Evolutionary conservation across 2,329 filamentous ascomycete genomes (phyloP).

Genomic region (Metarhizium guizhouense): DNA sequence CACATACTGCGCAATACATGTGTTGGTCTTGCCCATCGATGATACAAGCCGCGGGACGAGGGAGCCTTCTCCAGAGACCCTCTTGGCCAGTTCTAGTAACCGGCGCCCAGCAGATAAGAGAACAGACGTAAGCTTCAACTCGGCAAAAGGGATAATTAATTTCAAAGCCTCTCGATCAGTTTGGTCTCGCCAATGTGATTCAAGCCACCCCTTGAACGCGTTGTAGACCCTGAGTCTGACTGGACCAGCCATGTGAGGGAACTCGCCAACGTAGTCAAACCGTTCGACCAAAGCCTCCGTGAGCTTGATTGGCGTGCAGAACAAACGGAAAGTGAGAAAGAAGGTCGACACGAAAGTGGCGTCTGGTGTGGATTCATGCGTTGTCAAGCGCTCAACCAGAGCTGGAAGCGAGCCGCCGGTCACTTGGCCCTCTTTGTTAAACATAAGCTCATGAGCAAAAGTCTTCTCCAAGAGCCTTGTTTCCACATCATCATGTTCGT

Average conservation of each 20-base stretch:
- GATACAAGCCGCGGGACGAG: conserved; percentile 77
- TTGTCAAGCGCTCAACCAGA: conserved; percentile 87
- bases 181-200: conserved; percentile 86
- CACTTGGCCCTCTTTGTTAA: conserved; percentile 92
- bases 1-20: conserved; percentile 61
- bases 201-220: conserved; percentile 93
- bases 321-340: conserved; percentile 91
- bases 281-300: conserved; percentile 78
- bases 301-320: conserved; percentile 72
- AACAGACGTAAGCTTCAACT: conserved; percentile 55
- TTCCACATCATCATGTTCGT: conserved; percentile 73
- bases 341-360: conserved; percentile 88
- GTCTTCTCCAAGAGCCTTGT: conserved; percentile 83
- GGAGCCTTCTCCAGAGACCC: conserved; percentile 65
- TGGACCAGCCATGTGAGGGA: conserved; percentile 61
- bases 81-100: conserved; percentile 70
- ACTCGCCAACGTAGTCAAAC: conserved; percentile 84
- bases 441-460: conserved; percentile 81
- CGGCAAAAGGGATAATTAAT: conserved; percentile 72
- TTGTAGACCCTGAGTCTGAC: conserved; percentile 92
- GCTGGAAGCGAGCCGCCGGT: conserved; percentile 84
- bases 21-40: conserved; percentile 80
- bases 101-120: conserved; percentile 72
- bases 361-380: conserved; percentile 87
- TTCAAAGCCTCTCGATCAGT: conserved; percentile 68